Percentiles rank a stretch among this genome's conserved stretches.
Conservation (phyloP, 805 yeast genomes). For the Alloascoidea africana region DNA sequence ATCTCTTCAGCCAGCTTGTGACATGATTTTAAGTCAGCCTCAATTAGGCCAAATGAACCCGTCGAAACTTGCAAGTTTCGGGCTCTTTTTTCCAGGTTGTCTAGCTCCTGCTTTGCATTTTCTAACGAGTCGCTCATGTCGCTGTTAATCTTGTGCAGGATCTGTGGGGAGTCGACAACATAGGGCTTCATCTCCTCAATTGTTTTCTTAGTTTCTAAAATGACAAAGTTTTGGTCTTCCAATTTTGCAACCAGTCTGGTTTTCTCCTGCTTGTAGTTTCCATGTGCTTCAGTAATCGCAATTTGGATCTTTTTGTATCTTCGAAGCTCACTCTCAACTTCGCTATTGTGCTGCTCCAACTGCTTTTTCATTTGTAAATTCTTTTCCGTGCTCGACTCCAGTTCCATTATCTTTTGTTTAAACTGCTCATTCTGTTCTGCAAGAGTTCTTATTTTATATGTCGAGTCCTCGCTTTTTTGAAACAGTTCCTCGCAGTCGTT, state of each 20-base stretch:
- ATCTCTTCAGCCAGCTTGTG: slow-evolving; percentile 33
- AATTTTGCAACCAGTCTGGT: slow-evolving; percentile 37
- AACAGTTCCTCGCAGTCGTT: slow-evolving; percentile 53
- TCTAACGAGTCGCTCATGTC: slow-evolving; percentile 33
- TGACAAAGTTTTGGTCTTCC: slow-evolving; percentile 43
- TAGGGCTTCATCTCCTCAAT: slow-evolving; percentile 45
- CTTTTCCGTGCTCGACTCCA: slow-evolving; percentile 17
- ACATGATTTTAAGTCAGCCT: slow-evolving; percentile 28
- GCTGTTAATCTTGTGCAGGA: slow-evolving; percentile 33
- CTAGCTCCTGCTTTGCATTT: slow-evolving; percentile 22
- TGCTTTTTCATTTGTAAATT: slow-evolving; percentile 16
- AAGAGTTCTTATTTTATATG: slow-evolving; percentile 24
- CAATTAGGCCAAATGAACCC: slow-evolving; percentile 40
- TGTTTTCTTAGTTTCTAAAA: slow-evolving; percentile 41
- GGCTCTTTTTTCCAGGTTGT: slow-evolving; percentile 28
- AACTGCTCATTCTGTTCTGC: slow-evolving; percentile 24
- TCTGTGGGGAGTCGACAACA: slow-evolving; percentile 43
- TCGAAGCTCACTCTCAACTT: slow-evolving; percentile 47
- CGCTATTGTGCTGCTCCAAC: slow-evolving; percentile 31
- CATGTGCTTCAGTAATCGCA: slow-evolving; percentile 41
- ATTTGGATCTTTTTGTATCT: slow-evolving; percentile 50
- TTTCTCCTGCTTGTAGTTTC: slow-evolving; percentile 49
- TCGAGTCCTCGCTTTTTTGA: slow-evolving; percentile 22
- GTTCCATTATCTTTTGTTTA: slow-evolving; percentile 20
- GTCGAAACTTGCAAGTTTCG: slow-evolving; percentile 36